These are phyloP conservation scores for Saccharomycopsis olivae DNA, from an alignment of 805 yeast species.

Conservation along the genomic window DNA sequence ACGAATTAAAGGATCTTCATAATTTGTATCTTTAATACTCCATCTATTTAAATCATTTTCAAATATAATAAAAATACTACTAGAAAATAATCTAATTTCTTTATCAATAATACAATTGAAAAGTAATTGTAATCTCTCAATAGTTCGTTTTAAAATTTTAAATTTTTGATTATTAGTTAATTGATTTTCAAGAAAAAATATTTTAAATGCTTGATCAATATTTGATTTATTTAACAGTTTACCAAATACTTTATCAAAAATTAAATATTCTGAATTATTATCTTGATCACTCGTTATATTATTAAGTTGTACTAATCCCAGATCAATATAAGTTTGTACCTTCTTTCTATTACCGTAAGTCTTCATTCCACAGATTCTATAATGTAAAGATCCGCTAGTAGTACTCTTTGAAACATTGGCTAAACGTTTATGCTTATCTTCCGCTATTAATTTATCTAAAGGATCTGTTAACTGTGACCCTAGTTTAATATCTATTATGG, in stretches of 20 bases:
- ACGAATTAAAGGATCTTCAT: constrained; percentile 31
- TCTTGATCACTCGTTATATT: constrained; percentile 9
- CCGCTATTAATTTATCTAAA: constrained; percentile 36
- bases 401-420: constrained; percentile 54
- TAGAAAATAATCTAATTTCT: constrained; percentile 58
- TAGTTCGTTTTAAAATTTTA: constrained; percentile 35
- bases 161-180: constrained; percentile 26
- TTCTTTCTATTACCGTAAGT: constrained; percentile 24
- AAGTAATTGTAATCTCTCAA: constrained; percentile 52
- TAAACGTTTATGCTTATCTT: constrained; percentile 54
- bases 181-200: constrained; percentile 33
- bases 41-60: constrained; percentile 58
- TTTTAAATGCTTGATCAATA: constrained; percentile 34
- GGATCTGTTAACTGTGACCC: constrained; percentile 56
- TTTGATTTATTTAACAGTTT: constrained; percentile 38
- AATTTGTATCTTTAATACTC: constrained; percentile 26
- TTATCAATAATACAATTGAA: constrained; percentile 51
- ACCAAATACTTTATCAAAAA: constrained; percentile 64
- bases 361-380: constrained; percentile 86
- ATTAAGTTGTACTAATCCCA: constrained; percentile 16
- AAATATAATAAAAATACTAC: constrained; percentile 61
- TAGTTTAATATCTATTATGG: constrained; percentile 73
- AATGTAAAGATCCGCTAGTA: constrained; percentile 68
- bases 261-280: constrained; percentile 27
- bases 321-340: constrained; percentile 8